phyloP scores from a whole-genome alignment of 2,329 filamentous ascomycete species.

The Cladorrhinum sp. region DNA sequence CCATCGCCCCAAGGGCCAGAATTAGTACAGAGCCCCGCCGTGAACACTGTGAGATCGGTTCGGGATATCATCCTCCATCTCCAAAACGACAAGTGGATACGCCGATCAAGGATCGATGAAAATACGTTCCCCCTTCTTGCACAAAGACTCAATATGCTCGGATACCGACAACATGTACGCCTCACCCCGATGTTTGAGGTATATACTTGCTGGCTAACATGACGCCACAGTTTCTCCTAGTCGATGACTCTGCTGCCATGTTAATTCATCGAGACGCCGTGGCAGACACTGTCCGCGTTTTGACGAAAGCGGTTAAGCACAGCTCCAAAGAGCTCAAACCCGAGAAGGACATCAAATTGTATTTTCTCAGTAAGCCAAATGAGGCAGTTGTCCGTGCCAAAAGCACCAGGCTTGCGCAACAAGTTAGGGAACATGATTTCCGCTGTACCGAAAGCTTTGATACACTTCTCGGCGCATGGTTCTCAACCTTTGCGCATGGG shows the following conservation, averaged over 20 bases:
- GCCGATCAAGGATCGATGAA: no score
- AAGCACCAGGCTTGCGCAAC: background rate
- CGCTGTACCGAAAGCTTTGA: background rate
- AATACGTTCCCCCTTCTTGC: no score
- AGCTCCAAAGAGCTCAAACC: background rate
- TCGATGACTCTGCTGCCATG: background rate
- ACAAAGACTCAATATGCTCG: no score
- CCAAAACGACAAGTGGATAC: no score
- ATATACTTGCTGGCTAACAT: background rate
- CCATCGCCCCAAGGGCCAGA: no score
- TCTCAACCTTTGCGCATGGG: background rate
- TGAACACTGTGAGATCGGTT: no score
- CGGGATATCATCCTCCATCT: no score
- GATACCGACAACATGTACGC: background rate
- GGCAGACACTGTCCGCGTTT: background rate
- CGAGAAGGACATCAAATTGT: background rate
- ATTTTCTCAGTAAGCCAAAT: background rate
- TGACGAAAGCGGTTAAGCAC: conserved; percentile 1
- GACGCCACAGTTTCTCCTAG: background rate
- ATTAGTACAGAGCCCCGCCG: no score
- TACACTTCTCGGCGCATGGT: background rate
- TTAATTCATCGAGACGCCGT: background rate
- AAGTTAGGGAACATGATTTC: background rate
- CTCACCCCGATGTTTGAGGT: no score
- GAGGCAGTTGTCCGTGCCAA: background rate